Conservation (phyloP, 2,329 filamentous ascomycete genomes). For the Colletotrichum sojae region DNA sequence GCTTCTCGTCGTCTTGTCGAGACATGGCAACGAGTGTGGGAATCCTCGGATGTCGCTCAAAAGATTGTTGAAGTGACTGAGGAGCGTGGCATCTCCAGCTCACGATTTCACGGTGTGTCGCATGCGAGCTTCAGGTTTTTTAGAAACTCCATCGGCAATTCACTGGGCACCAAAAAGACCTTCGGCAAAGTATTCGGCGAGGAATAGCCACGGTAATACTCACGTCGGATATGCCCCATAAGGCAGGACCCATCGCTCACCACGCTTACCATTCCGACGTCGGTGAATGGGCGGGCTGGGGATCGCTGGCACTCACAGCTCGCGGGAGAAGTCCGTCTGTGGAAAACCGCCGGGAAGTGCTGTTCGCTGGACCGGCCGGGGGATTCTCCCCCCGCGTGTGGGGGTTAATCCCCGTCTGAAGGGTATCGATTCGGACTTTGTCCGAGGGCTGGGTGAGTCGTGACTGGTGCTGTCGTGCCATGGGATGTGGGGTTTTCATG, state of each 20-base stretch:
- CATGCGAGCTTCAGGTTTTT: background rate
- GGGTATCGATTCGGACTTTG: slow-evolving; percentile 10
- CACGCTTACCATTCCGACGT: slow-evolving; percentile 27
- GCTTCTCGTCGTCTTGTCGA: slow-evolving; percentile 10
- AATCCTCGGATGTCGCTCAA: background rate
- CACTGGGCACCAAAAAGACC: background rate
- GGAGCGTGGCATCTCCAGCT: background rate
- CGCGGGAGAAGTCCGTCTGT: background rate
- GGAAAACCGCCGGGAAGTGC: slow-evolving; percentile 1
- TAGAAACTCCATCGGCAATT: background rate
- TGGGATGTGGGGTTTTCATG: background rate
- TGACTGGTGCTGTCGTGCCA: background rate
- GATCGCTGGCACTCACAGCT: background rate
- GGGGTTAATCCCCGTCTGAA: no score
- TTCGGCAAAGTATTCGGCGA: slow-evolving; percentile 10
- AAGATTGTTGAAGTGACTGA: background rate
- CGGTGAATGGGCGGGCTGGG: slow-evolving; percentile 29
- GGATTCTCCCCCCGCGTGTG: slow-evolving; percentile 7
- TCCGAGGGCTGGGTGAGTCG: slow-evolving; percentile 6
- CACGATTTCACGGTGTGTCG: background rate
- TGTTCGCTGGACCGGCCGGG: background rate
- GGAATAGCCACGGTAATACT: background rate
- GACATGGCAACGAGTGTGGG: slow-evolving; percentile 8
- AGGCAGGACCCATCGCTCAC: background rate
- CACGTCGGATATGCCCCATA: slow-evolving; percentile 5